Base-by-base conservation (phyloP, 1,284 basidiomycete species). In the Crepidotus sp. region DNA sequence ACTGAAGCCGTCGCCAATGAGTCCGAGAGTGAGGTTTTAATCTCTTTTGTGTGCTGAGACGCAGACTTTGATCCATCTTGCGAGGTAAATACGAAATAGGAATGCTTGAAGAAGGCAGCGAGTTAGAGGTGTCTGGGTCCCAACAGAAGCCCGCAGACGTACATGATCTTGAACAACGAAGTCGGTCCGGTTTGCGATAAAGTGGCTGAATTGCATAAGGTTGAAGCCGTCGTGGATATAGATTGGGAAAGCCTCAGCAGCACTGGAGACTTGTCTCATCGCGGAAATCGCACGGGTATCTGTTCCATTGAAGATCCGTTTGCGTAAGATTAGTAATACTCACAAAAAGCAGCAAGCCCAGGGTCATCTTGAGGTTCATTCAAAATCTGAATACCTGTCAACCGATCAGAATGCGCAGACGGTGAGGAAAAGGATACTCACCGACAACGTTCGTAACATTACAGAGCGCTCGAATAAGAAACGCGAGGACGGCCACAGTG, bases 201-300 rank as follows among this genome's bases (percentile, higher is more conserved):
- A 86, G 11, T 67, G 57, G 38, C 69, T 71, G 54, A 77, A 84
- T 10, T 72, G 66, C 7, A 66, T 57, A 33, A 84, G 65, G 52
- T 84, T 69, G 59, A 87, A 90, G 0, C 68, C 85, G 53, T 89
- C 81, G 57, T 88, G 83, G 38, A 89, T 62, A 57, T 89, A 88
- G 24, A 88, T 62, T 0, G 85, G 83, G 30, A 88, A 67, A 0
- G 54, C 57, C 3, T 61, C 58, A 2, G 76, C 72, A 37, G 64
- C 61, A 3, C 69, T 57, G 2, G 72, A 71, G 0, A 69, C 59
- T 27, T 62, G 55, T 44, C 81, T 67, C 65, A 86, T 74, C 0
- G 67, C 62, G 18, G 63, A 57, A 45, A 85, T 73, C 0, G 77
- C 75, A n/a, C 63, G 57, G 13, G 58, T 59, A 58, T 80, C 76